Percentiles rank a stretch among this genome's conserved stretches.
These are phyloP conservation scores for Boletus reticulatus DNA, from an alignment of 768 basidiomycete genomes.

Conservation along the genomic window DNA sequence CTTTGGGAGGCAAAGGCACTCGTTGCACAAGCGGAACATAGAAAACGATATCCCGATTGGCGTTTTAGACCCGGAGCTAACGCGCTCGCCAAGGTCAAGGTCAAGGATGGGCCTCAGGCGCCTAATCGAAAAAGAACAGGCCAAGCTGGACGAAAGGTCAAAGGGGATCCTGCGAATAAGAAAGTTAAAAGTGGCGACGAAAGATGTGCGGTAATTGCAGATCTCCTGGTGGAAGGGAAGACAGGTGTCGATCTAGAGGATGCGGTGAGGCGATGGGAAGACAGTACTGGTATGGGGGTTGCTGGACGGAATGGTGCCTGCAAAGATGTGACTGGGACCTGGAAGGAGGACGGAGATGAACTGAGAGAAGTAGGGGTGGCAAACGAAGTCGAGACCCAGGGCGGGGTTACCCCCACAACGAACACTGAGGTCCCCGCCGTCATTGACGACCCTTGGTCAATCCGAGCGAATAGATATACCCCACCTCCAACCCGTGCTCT, in stretches of 20 bases:
- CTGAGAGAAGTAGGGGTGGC: slow-evolving; percentile 16
- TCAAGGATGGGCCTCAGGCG: slow-evolving; percentile 39
- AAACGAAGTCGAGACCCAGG: slow-evolving; percentile 9
- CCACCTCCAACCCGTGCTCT: slow-evolving; percentile 22
- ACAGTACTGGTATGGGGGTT: slow-evolving; percentile 4
- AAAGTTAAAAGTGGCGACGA: slow-evolving; percentile 41
- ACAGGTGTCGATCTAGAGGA: slow-evolving; percentile 58
- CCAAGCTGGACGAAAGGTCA: slow-evolving; percentile 28
- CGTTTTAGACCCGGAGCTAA: slow-evolving; percentile 69
- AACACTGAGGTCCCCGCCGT: not conserved
- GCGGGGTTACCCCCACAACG: slow-evolving; percentile 3
- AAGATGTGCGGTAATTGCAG: slow-evolving; percentile 64
- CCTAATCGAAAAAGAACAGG: slow-evolving; percentile 28
- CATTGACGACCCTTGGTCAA: not conserved
- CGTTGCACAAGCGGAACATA: slow-evolving; percentile 70
- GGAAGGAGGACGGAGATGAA: slow-evolving; percentile 26
- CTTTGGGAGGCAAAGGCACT: slow-evolving; percentile 77
- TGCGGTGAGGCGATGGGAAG: slow-evolving; percentile 55
- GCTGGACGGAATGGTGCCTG: slow-evolving; percentile 3
- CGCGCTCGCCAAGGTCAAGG: slow-evolving; percentile 37
- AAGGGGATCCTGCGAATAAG: slow-evolving; percentile 31
- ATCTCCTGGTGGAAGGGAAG: slow-evolving; percentile 64
- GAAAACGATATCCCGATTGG: slow-evolving; percentile 77
- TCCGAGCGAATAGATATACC: not conserved
- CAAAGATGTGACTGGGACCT: slow-evolving; percentile 1